These are phyloP conservation scores for Tricholoma sp. DNA, from an alignment of 768 basidiomycete genomes.

Conservation along the genomic window DNA sequence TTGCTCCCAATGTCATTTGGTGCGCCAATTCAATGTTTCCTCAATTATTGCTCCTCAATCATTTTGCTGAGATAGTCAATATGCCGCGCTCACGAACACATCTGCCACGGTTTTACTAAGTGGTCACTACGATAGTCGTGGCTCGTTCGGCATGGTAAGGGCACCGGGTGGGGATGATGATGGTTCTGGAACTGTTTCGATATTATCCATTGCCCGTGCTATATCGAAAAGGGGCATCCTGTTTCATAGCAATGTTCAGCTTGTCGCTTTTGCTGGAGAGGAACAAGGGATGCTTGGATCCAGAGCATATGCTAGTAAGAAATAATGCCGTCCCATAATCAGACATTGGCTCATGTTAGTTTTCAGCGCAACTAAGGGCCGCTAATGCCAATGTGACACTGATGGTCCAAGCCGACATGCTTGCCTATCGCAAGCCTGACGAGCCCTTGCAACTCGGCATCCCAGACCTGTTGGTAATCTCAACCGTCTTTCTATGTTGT, in stretches of 20 bases:
- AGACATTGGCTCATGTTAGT: not conserved
- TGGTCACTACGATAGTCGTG: constrained; percentile 89
- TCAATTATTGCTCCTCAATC: not conserved
- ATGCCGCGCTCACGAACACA: constrained; percentile 47
- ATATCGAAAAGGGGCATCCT: constrained; percentile 61
- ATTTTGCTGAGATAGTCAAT: constrained; percentile 39
- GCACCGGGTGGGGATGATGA: constrained; percentile 55
- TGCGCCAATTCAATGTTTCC: constrained; percentile 26
- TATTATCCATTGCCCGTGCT: constrained; percentile 77
- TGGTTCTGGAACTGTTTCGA: constrained; percentile 55
- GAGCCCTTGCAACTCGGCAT: constrained; percentile 85
- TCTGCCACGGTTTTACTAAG: constrained; percentile 68
- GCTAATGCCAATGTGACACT: constrained; percentile 63
- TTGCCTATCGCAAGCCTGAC: constrained; percentile 71
- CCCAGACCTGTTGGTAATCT: constrained; percentile 52
- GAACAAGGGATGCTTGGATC: constrained; percentile 87
- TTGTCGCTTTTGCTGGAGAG: constrained; percentile 85
- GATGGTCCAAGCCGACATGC: constrained; percentile 92
- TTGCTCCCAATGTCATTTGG: constrained; percentile 88
- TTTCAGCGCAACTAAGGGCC: constrained; percentile 51
- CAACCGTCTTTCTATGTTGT: not conserved
- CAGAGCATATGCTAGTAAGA: constrained; percentile 72
- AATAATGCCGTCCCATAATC: not conserved
- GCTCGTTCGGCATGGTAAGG: constrained; percentile 73
- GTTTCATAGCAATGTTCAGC: constrained; percentile 74